Conservation (phyloP, 2,329 filamentous ascomycete species). For the Metarhizium anisopliae region DNA sequence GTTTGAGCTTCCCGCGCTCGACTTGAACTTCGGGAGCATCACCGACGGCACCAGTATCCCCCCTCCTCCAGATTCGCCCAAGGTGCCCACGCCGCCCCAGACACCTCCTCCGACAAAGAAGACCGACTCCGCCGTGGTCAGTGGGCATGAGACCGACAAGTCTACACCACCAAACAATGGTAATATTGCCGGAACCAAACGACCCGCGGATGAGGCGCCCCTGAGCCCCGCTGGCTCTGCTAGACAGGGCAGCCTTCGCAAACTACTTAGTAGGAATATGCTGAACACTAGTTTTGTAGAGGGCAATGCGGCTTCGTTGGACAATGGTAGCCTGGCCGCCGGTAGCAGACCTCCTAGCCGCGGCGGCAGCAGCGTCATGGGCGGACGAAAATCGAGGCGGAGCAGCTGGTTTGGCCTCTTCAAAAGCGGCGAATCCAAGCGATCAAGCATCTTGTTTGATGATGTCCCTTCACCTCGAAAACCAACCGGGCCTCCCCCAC, state of each 20-base stretch:
- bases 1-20: constrained; percentile 49
- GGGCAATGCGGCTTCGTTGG: constrained; percentile 34
- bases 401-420: constrained; percentile 52
- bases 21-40: constrained; percentile 50
- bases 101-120: constrained; percentile 21
- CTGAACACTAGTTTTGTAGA: constrained; percentile 46
- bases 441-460: constrained; percentile 34
- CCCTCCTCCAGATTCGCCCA: constrained; percentile 47
- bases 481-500: constrained; percentile 42
- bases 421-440: constrained; percentile 29
- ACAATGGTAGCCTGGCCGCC: constrained; percentile 21
- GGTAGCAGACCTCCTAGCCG: constrained; percentile 40
- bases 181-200: constrained; percentile 37
- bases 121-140: constrained; percentile 5
- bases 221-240: constrained; percentile 42
- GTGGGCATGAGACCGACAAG: constrained; percentile 4
- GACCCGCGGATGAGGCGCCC: constrained; percentile 40
- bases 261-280: constrained; percentile 46
- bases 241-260: constrained; percentile 47
- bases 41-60: constrained; percentile 55
- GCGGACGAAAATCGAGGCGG: constrained; percentile 46
- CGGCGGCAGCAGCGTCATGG: constrained; percentile 36
- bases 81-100: constrained; percentile 35
- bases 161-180: constrained; percentile 26
- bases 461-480: constrained; percentile 24